Evolutionary conservation across 177 flowering plant genomes (phyloP), one percentile per base, ranked within the genome.

Genomic region (Telopea speciosissima): DNA sequence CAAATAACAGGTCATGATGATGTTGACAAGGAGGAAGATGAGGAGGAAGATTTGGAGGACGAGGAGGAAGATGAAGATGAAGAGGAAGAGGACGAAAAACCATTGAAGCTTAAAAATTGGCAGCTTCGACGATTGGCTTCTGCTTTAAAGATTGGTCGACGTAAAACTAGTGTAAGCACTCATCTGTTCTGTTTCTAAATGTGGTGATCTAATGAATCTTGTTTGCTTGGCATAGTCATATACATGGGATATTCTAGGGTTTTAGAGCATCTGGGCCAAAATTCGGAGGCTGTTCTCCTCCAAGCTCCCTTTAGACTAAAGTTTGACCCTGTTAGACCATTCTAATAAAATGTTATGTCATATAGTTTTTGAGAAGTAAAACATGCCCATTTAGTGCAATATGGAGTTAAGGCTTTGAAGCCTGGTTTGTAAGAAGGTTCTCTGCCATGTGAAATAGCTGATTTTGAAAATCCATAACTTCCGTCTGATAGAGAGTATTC

Each of bases 111-210:
- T 23, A 96, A 81, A 86, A 87, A 73, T 73, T 96, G 97, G 99
- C 98, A 96, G 72, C 86, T 90, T 69, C 75, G 85, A 63, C 83
- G 93, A 71, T 73, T 96, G 77, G 97, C 97, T 64, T 75, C 73
- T 66, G 99, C 98, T 61, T 77, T 96, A 74, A 96, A 89, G 79
- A 74, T 73, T 74, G 99, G 99, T 13, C 89, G 92, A 44, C 90
- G 98, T 19, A 96, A 96, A 85, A 86, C 86, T 23, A 85, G 83
- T 71, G 99, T 96, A 82, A 83, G 91, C 23, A 21, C 33, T 19
- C 13, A 68, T 58, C 2, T 40, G 52, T 36, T 62, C 8, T 25
- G 11, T n/a, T 58, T 21, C n/a, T 24, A 58, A 7, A 58, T 58
- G 61, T 58, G 59, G 59, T 54, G 59, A 21, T 21, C 19, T 16